Percentiles rank a stretch among this genome's conserved stretches.
These are phyloP conservation scores for Macrophomina phaseolina DNA, from an alignment of 2,329 filamentous ascomycete genomes.

Conservation along the genomic window DNA sequence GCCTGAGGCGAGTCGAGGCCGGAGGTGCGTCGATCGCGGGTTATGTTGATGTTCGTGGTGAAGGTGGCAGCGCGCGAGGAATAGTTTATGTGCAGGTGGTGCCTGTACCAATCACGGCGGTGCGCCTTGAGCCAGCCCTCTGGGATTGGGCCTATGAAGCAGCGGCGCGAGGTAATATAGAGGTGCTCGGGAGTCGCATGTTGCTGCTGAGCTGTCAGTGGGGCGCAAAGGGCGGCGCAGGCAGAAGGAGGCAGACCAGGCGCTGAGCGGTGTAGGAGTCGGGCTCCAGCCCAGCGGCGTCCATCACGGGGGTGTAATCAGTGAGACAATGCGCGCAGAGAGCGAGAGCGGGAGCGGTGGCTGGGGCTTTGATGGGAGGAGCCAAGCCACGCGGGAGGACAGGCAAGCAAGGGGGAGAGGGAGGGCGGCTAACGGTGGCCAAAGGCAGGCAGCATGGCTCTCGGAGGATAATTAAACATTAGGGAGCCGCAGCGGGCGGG, in stretches of 20 bases:
- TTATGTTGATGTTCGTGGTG: constrained; percentile 52
- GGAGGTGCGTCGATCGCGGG: constrained; percentile 50
- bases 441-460: constrained; percentile 3
- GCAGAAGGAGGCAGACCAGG: constrained; percentile 36
- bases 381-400: neutral
- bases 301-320: constrained; percentile 9
- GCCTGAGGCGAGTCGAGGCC: constrained; percentile 49
- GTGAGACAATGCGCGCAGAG: constrained; percentile 18
- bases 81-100: constrained; percentile 53
- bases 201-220: constrained; percentile 48
- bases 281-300: constrained; percentile 30
- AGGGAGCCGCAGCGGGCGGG: neutral
- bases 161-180: constrained; percentile 65
- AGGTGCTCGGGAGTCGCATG: constrained; percentile 67
- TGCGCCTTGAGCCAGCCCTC: constrained; percentile 69
- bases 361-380: neutral
- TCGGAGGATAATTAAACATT: constrained; percentile 6
- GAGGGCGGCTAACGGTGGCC: neutral
- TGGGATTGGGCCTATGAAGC: constrained; percentile 70
- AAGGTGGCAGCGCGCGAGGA: constrained; percentile 57
- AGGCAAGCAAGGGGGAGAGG: constrained; percentile 1
- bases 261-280: constrained; percentile 62
- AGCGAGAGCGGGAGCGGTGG: constrained; percentile 2
- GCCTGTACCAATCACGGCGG: constrained; percentile 67
- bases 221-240: neutral